Evolutionary conservation across 805 yeast genomes (phyloP), one percentile per base, ranked within the genome.

Genomic region (Pichia rugopelliculosa): DNA sequence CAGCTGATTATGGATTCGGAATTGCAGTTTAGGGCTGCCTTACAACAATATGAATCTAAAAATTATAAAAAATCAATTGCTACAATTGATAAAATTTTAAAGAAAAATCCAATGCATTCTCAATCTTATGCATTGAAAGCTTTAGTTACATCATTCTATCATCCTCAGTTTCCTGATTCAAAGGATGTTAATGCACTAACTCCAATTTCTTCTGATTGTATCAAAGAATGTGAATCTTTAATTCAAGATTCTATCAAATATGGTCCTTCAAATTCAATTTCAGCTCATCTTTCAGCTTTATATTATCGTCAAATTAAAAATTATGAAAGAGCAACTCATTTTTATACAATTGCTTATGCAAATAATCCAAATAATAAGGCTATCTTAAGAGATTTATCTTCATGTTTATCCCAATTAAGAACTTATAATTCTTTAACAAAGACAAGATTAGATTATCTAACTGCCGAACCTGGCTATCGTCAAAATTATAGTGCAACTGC

Each of bases 401-500:
- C 82, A 40, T 73, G 87, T 66, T 91, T 90, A 59, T 70, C 85
- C 25, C 98, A 93, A 58, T 71, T 74, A 53, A 79, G 96, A 51
- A 90, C 87, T 59, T 87, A 71, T 61, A 77, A 76, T 56, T 73
- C 73, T 22, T 73, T 84, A 52, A 73, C 77, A 5, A 76, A 68
- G 11, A 76, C 91, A 2, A 76, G 97, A 57, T 79, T 77, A 50
- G 72, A 73, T 36, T 81, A 80, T 57, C 73, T 93, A 64, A 86
- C 84, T 57, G 74, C 76, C 23, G 82, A 77, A 56, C 80, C 93
- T 11, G 95, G 95, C 0, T 86, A 79, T 61, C 76, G 96, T 54
- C 89, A 91, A 52, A 86, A 87, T 60, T 90, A 96, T 96, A 85
- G 95, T 1, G 82, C 84, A 0, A 73, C 85, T 44, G 96, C 96